These are phyloP conservation scores for Pseudevernia furfuracea DNA, from an alignment of 495 filamentous ascomycete genomes.

Conservation along the genomic window DNA sequence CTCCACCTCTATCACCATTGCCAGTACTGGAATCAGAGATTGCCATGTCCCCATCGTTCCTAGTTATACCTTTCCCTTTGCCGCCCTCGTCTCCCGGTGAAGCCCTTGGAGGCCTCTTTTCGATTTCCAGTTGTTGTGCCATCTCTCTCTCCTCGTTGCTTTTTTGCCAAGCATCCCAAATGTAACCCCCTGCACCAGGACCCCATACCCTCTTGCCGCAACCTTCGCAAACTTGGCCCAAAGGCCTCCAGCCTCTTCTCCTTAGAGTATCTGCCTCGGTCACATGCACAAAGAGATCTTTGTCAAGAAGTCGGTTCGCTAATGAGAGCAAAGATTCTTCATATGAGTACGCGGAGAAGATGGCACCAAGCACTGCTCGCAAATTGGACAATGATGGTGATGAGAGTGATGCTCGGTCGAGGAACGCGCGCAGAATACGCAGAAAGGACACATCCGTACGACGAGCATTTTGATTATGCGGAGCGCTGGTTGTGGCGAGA, in stretches of 20 bases:
- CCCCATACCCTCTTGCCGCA: constrained; percentile 85
- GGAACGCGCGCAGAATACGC: constrained; percentile 80
- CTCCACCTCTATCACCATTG: not conserved
- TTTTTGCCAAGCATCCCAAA: constrained; percentile 76
- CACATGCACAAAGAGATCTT: constrained; percentile 82
- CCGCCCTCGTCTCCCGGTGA: constrained; percentile 6
- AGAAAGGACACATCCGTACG: constrained; percentile 70
- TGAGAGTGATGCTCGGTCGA: constrained; percentile 69
- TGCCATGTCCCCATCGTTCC: constrained; percentile 11
- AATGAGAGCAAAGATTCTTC: constrained; percentile 80
- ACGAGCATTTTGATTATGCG: constrained; percentile 30
- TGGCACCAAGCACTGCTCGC: constrained; percentile 71
- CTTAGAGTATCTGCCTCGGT: constrained; percentile 63
- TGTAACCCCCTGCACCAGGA: constrained; percentile 66
- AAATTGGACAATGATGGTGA: constrained; percentile 85
- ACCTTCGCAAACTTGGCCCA: constrained; percentile 76
- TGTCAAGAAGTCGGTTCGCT: constrained; percentile 78
- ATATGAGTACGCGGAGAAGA: constrained; percentile 92
- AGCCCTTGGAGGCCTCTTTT: constrained; percentile 1
- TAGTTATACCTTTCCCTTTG: constrained; percentile 19
- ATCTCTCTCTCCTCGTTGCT: constrained; percentile 41
- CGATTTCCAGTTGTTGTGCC: not conserved
- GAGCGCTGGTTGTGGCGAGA: constrained; percentile 54
- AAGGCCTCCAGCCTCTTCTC: constrained; percentile 83
- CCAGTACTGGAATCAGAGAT: not conserved